Conservation (phyloP, 2,329 filamentous ascomycete species). For the Pestalotiopsis sp. region DNA sequence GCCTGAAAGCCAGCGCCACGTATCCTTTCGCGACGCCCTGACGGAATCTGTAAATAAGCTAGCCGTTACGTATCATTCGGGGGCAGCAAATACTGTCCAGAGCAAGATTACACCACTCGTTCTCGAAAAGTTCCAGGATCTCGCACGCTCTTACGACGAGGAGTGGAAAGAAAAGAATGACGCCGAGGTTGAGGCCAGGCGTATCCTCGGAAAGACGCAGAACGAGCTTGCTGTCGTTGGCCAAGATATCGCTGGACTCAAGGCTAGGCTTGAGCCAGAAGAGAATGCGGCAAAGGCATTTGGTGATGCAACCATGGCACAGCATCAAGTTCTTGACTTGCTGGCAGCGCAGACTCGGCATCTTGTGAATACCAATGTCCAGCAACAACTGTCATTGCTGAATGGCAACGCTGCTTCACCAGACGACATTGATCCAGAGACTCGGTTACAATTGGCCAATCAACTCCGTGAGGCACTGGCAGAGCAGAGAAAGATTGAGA, state of each 20-base stretch:
- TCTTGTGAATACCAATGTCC: slow-evolving; percentile 54
- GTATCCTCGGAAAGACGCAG: slow-evolving; percentile 67
- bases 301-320: slow-evolving; percentile 52
- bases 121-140: slow-evolving; percentile 71
- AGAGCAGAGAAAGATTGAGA: slow-evolving; percentile 65
- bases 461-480: slow-evolving; percentile 58
- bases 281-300: slow-evolving; percentile 53
- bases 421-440: slow-evolving; percentile 51
- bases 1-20: slow-evolving; percentile 61
- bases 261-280: slow-evolving; percentile 57
- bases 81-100: slow-evolving; percentile 70
- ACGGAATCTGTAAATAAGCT: slow-evolving; percentile 45
- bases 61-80: slow-evolving; percentile 54
- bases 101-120: slow-evolving; percentile 70
- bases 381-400: slow-evolving; percentile 50
- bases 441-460: slow-evolving; percentile 59
- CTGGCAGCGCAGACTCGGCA: slow-evolving; percentile 56
- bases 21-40: slow-evolving; percentile 54
- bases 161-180: slow-evolving; percentile 75
- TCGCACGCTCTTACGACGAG: slow-evolving; percentile 72
- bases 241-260: slow-evolving; percentile 61
- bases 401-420: slow-evolving; percentile 42
- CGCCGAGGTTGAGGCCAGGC: slow-evolving; percentile 68
- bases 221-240: slow-evolving; percentile 65
- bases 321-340: slow-evolving; percentile 51